Percentiles rank a stretch among this genome's conserved stretches.
phyloP scores from a whole-genome alignment of 345 rosid genomes.

The Dovyalis caffra region DNA sequence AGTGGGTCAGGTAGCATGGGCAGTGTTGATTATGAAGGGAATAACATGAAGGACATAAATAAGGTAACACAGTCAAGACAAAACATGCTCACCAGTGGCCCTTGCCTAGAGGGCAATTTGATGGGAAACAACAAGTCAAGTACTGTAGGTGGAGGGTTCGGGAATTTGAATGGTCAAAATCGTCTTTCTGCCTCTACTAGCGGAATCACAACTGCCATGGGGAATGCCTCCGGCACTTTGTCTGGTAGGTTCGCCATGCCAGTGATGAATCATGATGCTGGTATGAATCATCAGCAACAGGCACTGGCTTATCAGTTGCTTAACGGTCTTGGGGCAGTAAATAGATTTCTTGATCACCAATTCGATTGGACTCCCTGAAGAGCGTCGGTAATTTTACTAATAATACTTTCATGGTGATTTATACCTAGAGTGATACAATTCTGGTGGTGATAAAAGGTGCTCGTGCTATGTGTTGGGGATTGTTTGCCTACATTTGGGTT shows the following conservation, averaged over 20 bases:
- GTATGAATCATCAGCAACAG: constrained; percentile 56
- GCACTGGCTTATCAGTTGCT: constrained; percentile 77
- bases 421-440: neutral
- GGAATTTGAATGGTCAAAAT: constrained; percentile 42
- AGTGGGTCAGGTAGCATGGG: constrained; percentile 50
- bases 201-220: constrained; percentile 64
- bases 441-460: neutral
- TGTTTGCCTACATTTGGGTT: too few relatives aligned
- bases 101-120: constrained; percentile 50
- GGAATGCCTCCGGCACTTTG: constrained; percentile 46
- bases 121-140: constrained; percentile 32
- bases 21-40: constrained; percentile 52
- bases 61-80: constrained; percentile 44
- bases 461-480: too few relatives aligned
- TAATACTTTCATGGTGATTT: neutral
- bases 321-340: constrained; percentile 66
- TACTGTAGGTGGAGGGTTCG: constrained; percentile 44
- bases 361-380: constrained; percentile 78
- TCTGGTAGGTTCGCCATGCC: constrained; percentile 65
- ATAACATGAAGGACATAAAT: constrained; percentile 53
- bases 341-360: constrained; percentile 67
- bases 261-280: constrained; percentile 53
- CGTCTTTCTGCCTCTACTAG: neutral
- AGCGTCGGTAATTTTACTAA: neutral
- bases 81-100: constrained; percentile 43